phyloP scores from a whole-genome alignment of 2,329 filamentous ascomycete species.

The Beauveria pseudobassiana region DNA sequence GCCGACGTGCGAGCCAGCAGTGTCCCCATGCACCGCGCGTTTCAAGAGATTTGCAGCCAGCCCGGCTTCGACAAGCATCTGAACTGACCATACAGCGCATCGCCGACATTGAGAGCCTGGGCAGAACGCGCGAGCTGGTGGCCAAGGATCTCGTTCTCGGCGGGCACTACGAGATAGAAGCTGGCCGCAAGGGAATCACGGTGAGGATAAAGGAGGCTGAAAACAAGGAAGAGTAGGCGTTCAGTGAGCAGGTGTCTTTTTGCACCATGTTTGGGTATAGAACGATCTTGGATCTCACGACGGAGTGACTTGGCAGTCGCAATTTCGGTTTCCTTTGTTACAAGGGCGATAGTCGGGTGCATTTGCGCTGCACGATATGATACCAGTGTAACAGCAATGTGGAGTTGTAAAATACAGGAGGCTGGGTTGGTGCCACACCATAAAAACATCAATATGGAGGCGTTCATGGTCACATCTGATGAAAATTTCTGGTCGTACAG shows the following conservation, averaged over 20 bases:
- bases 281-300: background rate
- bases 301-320: background rate
- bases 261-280: background rate
- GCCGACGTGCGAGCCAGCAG: conserved; percentile 87
- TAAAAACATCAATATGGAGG: too few relatives aligned
- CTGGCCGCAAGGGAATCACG: conserved; percentile 30
- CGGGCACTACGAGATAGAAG: conserved; percentile 65
- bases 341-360: background rate
- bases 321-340: background rate
- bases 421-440: background rate
- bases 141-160: conserved; percentile 88
- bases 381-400: background rate
- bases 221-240: conserved; percentile 27
- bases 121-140: conserved; percentile 87
- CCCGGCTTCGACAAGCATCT: conserved; percentile 77
- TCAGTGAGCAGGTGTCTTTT: background rate
- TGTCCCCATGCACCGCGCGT: conserved; percentile 93
- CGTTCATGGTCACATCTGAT: background rate
- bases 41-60: conserved; percentile 70
- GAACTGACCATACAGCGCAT: conserved; percentile 78
- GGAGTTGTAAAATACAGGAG: background rate
- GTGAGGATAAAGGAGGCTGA: conserved; percentile 33
- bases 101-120: conserved; percentile 84
- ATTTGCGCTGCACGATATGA: background rate
- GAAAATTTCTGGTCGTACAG: too few relatives aligned